Conservation (phyloP, 768 basidiomycete species). For the Podaxis carcinomalis region DNA sequence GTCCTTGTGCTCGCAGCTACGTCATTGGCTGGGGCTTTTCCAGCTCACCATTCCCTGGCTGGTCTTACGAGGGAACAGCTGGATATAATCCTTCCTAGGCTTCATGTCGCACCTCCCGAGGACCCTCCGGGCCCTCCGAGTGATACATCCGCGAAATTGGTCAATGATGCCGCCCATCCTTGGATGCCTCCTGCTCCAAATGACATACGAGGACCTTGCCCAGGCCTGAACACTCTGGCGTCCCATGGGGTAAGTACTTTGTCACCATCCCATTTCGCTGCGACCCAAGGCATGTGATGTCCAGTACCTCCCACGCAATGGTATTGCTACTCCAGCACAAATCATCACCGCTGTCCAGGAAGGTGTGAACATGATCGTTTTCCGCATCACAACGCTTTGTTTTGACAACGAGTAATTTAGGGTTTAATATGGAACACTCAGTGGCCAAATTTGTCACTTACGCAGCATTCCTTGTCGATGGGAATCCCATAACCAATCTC, state of each 20-base stretch:
- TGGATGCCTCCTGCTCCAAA: conserved; percentile 9
- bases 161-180: conserved; percentile 17
- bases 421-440: conserved; percentile 15
- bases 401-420: not conserved
- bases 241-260: conserved; percentile 14
- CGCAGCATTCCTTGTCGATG: conserved; percentile 15
- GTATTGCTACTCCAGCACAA: conserved; percentile 13
- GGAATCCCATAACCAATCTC: conserved; percentile 14
- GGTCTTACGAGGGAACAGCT: conserved; percentile 10
- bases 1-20: not conserved
- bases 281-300: not conserved
- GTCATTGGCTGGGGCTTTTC: conserved; percentile 6
- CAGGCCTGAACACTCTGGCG: conserved; percentile 19
- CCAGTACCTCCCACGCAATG: conserved; percentile 13
- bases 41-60: conserved; percentile 12
- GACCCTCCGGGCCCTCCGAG: conserved; percentile 6
- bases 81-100: conserved; percentile 5
- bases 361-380: not conserved
- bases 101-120: conserved; percentile 1
- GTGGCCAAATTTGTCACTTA: conserved; percentile 17
- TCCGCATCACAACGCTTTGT: not conserved
- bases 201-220: conserved; percentile 17
- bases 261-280: not conserved
- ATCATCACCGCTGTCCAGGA: conserved; percentile 12
- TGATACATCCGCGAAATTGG: conserved; percentile 16